Evolutionary conservation across 2,329 filamentous ascomycete species (phyloP).

Genomic region (Penicillium verrucosum): DNA sequence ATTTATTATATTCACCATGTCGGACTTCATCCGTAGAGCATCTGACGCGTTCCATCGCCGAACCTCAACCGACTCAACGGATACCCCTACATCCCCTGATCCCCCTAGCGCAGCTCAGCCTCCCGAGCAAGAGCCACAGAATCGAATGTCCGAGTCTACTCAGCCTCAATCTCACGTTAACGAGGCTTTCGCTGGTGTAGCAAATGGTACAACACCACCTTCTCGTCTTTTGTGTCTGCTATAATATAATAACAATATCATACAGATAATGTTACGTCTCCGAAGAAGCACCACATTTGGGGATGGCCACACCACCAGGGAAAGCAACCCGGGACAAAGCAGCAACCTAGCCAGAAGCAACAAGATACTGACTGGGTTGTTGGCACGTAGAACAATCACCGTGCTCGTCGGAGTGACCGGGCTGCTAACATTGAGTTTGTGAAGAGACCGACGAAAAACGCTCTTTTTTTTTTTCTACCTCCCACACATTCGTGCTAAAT

Average conservation of each 20-base stretch:
- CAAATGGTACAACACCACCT: slow-evolving; percentile 1
- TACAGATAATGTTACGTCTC: slow-evolving; percentile 1
- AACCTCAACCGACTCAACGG: slow-evolving; percentile 8
- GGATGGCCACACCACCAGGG: slow-evolving; percentile 1
- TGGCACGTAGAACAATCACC: neutral
- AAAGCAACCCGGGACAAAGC: slow-evolving; percentile 2
- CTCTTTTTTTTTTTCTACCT: neutral
- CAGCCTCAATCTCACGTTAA: slow-evolving; percentile 5
- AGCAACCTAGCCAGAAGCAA: slow-evolving; percentile 1
- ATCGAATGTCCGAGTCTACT: neutral
- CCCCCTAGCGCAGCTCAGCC: neutral
- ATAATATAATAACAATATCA: slow-evolving; percentile 1
- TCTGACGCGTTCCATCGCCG: slow-evolving; percentile 15
- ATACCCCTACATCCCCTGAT: neutral
- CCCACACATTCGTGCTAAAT: neutral
- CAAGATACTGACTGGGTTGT: slow-evolving; percentile 11
- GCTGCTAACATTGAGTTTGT: neutral
- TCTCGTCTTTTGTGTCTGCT: neutral
- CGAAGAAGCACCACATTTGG: slow-evolving; percentile 7
- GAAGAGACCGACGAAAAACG: neutral
- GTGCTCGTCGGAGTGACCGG: neutral
- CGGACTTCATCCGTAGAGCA: slow-evolving; percentile 15
- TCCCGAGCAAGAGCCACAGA: neutral
- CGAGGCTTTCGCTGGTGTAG: slow-evolving; percentile 2
- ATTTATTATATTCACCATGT: slow-evolving; percentile 4